Percentiles rank a stretch among this genome's conserved stretches.
These are phyloP conservation scores for Coemansia sp. DNA, from an alignment of 192 early-diverging fungal species.

Conservation along the genomic window DNA sequence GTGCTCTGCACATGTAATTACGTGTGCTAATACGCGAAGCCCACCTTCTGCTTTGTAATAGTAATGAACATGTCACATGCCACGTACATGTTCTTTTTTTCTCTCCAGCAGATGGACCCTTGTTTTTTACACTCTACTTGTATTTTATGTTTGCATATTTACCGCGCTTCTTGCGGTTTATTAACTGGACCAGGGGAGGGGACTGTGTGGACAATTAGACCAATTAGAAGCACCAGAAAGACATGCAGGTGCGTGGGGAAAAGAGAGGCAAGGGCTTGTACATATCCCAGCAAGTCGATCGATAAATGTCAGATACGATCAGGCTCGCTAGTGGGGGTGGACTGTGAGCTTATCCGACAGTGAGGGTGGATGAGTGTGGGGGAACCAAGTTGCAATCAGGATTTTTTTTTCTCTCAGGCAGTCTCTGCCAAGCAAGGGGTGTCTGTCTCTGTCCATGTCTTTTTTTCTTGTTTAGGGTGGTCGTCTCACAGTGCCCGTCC, in stretches of 20 bases:
- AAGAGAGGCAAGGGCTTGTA: background rate
- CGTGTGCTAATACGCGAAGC: background rate
- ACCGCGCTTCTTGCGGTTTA: background rate
- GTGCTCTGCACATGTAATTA: constrained; percentile 8
- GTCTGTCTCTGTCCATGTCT: too few species aligned
- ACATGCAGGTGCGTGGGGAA: constrained; percentile 1
- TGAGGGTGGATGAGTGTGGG: background rate
- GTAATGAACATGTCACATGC: constrained; percentile 1
- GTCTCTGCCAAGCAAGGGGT: too few species aligned
- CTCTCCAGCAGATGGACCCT: constrained; percentile 4
- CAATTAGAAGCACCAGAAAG: background rate
- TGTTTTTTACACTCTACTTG: constrained; percentile 3
- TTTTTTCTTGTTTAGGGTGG: background rate
- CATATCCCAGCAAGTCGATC: constrained; percentile 8
- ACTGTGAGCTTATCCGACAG: background rate
- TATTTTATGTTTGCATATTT: background rate
- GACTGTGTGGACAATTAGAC: background rate
- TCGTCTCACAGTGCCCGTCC: background rate
- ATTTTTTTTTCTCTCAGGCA: background rate
- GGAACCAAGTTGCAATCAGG: background rate
- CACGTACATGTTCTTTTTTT: background rate
- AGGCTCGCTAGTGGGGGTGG: background rate
- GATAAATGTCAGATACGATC: background rate
- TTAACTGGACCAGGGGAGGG: background rate
- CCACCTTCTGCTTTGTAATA: background rate